Percentiles rank a stretch among this genome's conserved stretches.
Conservation (phyloP, 2,329 filamentous ascomycete genomes). For the Cladosporium austrohemisphaericum region DNA sequence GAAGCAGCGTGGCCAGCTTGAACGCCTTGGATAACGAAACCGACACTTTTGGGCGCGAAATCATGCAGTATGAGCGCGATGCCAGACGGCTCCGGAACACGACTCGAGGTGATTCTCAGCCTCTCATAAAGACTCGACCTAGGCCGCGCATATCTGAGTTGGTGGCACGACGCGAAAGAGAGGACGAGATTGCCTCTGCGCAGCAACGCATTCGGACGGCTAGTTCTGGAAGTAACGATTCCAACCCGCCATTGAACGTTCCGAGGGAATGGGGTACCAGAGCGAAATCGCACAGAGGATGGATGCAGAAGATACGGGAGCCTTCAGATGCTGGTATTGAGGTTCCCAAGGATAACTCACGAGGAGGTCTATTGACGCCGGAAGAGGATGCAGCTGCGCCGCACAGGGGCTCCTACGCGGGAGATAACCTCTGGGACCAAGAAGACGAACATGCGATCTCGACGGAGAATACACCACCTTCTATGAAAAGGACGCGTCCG, state of each 20-base stretch:
- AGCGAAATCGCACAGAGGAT: constrained; percentile 30
- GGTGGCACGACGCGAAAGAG: constrained; percentile 24
- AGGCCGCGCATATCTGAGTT: constrained; percentile 25
- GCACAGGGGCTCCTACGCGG: constrained; percentile 22
- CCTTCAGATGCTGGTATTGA: constrained; percentile 3
- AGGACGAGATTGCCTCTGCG: not conserved
- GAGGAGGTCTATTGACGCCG: not conserved
- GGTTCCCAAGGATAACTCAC: not conserved
- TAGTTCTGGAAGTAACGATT: constrained; percentile 33
- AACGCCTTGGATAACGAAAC: constrained; percentile 40
- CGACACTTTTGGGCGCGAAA: constrained; percentile 44
- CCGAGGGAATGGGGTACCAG: constrained; percentile 45
- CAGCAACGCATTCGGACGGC: constrained; percentile 21
- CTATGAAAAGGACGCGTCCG: constrained; percentile 25
- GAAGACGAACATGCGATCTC: constrained; percentile 39
- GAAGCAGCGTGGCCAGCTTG: constrained; percentile 31
- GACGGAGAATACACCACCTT: constrained; percentile 42
- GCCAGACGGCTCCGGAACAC: constrained; percentile 38
- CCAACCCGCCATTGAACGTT: constrained; percentile 43
- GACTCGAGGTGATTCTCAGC: constrained; percentile 22
- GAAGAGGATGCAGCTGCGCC: constrained; percentile 24
- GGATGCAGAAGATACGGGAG: constrained; percentile 24
- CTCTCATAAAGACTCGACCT: constrained; percentile 31
- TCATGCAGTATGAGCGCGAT: constrained; percentile 44
- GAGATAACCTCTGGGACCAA: constrained; percentile 27